A percentile compares a stretch with the other conserved stretches of the same genome.
Evolutionary conservation across 441 rosid genomes (phyloP).

Genomic region (Aquilaria agallochum): DNA sequence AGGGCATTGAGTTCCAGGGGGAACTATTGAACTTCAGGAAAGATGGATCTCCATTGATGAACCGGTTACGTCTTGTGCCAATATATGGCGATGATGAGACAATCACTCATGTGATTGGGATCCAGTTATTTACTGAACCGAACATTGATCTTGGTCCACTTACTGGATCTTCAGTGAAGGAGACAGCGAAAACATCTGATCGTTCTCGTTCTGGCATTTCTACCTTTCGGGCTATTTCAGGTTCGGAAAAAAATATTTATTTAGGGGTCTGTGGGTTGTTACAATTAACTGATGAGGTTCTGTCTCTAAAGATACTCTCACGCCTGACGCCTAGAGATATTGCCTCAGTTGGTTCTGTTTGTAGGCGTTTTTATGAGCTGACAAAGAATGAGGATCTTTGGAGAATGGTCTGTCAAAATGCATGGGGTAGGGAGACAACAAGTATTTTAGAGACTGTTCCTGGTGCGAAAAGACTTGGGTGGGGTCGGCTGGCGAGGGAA

Average conservation of each 20-base stretch:
- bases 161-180: slow-evolving; percentile 47
- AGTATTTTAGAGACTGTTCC: slow-evolving; percentile 82
- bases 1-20: slow-evolving; percentile 89
- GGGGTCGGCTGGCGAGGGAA: slow-evolving; percentile 89
- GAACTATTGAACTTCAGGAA: slow-evolving; percentile 86
- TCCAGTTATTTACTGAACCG: slow-evolving; percentile 83
- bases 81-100: slow-evolving; percentile 84
- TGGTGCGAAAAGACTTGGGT: slow-evolving; percentile 85
- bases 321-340: slow-evolving; percentile 83
- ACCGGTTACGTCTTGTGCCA: slow-evolving; percentile 74
- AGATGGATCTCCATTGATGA: slow-evolving; percentile 89
- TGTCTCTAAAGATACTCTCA: slow-evolving; percentile 74
- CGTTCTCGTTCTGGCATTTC: slow-evolving; percentile 35
- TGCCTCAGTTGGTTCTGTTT: slow-evolving; percentile 84
- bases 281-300: slow-evolving; percentile 81
- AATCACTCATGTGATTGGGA: slow-evolving; percentile 82
- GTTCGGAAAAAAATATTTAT: slow-evolving; percentile 59
- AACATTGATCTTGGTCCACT: slow-evolving; percentile 82
- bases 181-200: slow-evolving; percentile 37
- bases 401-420: slow-evolving; percentile 96
- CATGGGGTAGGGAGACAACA: slow-evolving; percentile 95
- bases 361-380: slow-evolving; percentile 55
- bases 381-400: slow-evolving; percentile 89
- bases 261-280: slow-evolving; percentile 74
- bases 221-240: slow-evolving; percentile 27